A percentile compares a stretch with the other conserved stretches of the same genome.
phyloP scores from a whole-genome alignment of 2,329 filamentous ascomycete species.

The Fusarium virguliforme region DNA sequence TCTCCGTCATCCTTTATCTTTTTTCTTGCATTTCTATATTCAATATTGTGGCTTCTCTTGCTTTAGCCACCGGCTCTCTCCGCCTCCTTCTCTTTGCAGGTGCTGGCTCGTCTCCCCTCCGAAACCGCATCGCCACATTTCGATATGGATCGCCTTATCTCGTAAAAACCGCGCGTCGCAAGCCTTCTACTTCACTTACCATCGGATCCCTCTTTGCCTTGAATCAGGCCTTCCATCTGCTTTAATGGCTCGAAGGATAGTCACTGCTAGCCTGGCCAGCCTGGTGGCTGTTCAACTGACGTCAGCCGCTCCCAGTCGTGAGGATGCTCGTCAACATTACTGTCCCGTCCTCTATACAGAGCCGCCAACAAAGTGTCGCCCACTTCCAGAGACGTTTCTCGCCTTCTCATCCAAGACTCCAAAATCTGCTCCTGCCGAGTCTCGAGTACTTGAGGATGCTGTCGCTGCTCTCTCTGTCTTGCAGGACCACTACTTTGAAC shows the following conservation, averaged over 20 bases:
- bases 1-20: slow-evolving; percentile 18
- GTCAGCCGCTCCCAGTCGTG: slow-evolving; percentile 37
- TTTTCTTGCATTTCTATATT: slow-evolving; percentile 4
- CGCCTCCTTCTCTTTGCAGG: background rate
- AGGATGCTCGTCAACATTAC: slow-evolving; percentile 31
- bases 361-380: slow-evolving; percentile 37
- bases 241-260: slow-evolving; percentile 40
- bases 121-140: slow-evolving; percentile 34
- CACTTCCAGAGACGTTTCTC: slow-evolving; percentile 46
- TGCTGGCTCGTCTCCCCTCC: slow-evolving; percentile 32
- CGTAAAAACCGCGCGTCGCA: slow-evolving; percentile 33
- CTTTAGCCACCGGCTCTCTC: background rate
- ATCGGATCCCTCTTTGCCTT: background rate
- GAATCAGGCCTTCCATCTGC: too few relatives aligned
- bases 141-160: slow-evolving; percentile 38
- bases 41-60: background rate
- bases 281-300: slow-evolving; percentile 22
- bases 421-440: slow-evolving; percentile 31
- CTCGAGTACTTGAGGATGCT: slow-evolving; percentile 63
- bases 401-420: slow-evolving; percentile 32
- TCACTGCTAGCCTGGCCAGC: slow-evolving; percentile 30
- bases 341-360: slow-evolving; percentile 47
- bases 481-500: slow-evolving; percentile 83
- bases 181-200: background rate
- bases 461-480: slow-evolving; percentile 80